These are phyloP conservation scores for Hemileia vastatrix DNA, from an alignment of 1,284 basidiomycete species.

Conservation along the genomic window DNA sequence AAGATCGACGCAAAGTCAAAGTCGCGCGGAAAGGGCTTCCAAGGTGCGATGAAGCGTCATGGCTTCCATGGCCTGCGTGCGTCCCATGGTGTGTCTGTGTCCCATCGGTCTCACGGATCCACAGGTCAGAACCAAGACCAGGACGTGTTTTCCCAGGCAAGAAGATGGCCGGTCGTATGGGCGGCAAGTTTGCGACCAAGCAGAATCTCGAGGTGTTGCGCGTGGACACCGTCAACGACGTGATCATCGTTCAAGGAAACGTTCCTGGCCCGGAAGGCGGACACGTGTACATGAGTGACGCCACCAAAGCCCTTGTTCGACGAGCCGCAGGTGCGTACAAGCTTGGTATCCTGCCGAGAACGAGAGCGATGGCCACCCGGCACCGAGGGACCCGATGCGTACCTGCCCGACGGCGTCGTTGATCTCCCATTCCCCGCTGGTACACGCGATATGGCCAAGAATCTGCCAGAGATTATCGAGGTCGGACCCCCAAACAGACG, in stretches of 20 bases:
- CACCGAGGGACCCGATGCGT: no score
- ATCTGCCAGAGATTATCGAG: no score
- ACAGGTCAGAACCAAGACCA: conserved; percentile 90
- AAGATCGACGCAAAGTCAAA: conserved; percentile 86
- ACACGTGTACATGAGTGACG: conserved; percentile 46
- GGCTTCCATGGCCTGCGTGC: conserved; percentile 82
- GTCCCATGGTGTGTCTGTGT: conserved; percentile 90
- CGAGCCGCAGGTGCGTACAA: no score
- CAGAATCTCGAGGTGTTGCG: conserved; percentile 45
- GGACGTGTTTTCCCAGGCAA: conserved; percentile 90
- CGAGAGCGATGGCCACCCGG: no score
- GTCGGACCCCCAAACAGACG: no score
- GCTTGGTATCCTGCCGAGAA: no score
- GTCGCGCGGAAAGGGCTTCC: conserved; percentile 91
- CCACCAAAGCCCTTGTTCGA: no score
- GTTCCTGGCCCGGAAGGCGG: conserved; percentile 51
- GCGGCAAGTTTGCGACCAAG: conserved; percentile 64
- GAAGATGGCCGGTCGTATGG: conserved; percentile 95
- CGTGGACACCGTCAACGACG: conserved; percentile 56
- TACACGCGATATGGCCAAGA: conserved; percentile 65
- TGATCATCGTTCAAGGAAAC: conserved; percentile 65
- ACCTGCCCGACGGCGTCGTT: conserved; percentile 69
- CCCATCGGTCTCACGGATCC: conserved; percentile 83
- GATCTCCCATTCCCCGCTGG: conserved; percentile 87
- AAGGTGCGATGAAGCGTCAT: conserved; percentile 94